Conservation (phyloP, 2,329 filamentous ascomycete genomes). For the Penicillium griseofulvum region DNA sequence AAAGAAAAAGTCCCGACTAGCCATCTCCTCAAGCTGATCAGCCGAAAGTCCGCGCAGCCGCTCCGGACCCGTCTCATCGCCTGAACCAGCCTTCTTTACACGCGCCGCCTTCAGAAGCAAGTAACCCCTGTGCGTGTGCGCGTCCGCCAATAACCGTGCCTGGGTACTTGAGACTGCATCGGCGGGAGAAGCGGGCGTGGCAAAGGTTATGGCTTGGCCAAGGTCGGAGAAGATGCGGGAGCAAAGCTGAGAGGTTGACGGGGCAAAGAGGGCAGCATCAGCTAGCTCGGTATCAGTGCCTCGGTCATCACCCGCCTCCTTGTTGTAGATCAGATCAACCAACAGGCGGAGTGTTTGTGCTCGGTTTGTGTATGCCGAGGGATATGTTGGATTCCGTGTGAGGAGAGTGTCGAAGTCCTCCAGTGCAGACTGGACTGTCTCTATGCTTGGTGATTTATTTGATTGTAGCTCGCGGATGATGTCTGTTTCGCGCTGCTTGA, state of each 20-base stretch:
- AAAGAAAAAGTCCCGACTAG: constrained; percentile 54
- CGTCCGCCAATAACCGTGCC: constrained; percentile 52
- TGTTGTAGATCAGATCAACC: constrained; percentile 22
- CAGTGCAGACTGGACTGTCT: constrained; percentile 34
- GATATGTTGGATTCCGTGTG: constrained; percentile 47
- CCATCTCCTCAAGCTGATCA: constrained; percentile 53
- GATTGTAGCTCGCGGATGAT: constrained; percentile 42
- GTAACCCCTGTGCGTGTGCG: constrained; percentile 55
- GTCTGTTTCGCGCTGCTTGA: constrained; percentile 41
- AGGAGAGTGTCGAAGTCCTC: constrained; percentile 46
- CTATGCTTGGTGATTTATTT: constrained; percentile 14
- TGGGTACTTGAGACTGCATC: constrained; percentile 48
- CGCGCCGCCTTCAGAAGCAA: constrained; percentile 41
- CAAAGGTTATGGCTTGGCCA: constrained; percentile 46
- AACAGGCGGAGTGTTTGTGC: constrained; percentile 50
- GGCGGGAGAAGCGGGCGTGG: constrained; percentile 40
- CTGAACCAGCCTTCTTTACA: constrained; percentile 16
- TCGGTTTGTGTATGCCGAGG: constrained; percentile 56
- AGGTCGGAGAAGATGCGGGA: constrained; percentile 38
- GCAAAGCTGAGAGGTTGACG: constrained; percentile 17
- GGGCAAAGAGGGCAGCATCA: constrained; percentile 26
- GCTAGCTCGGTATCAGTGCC: constrained; percentile 5
- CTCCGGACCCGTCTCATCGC: constrained; percentile 22
- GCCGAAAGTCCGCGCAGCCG: constrained; percentile 34
- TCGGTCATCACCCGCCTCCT: neutral